These are phyloP conservation scores for Oldenlandia corymbosa DNA, from an alignment of 257 asterid species.

Conservation along the genomic window DNA sequence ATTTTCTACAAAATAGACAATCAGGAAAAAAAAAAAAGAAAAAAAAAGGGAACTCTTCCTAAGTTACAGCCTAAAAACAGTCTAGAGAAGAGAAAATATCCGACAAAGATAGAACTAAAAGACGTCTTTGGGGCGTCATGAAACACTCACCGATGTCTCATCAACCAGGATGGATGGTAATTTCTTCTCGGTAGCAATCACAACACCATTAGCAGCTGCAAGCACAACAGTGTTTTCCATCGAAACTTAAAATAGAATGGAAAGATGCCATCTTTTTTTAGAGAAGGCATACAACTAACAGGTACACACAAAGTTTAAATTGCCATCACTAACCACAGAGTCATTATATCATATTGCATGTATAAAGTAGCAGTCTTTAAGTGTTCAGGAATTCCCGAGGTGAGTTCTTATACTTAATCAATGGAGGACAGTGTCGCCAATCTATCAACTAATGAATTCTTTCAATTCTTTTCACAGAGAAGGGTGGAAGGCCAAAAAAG, in stretches of 20 bases:
- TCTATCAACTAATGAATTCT: neutral
- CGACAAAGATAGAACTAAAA: neutral
- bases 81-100: neutral
- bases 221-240: slow-evolving; percentile 13
- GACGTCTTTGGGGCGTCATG: neutral
- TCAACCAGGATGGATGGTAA: slow-evolving; percentile 96
- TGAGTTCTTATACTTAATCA: neutral
- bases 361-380: neutral
- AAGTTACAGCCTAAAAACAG: neutral
- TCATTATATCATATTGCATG: neutral
- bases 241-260: too few species aligned
- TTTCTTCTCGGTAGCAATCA: slow-evolving; percentile 97
- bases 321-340: neutral
- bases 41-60: neutral
- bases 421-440: neutral
- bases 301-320: neutral
- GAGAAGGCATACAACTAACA: neutral
- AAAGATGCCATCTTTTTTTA: neutral
- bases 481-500: too few species aligned
- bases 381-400: neutral
- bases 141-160: slow-evolving; percentile 79
- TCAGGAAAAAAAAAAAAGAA: neutral
- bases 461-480: neutral
- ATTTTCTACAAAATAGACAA: neutral
- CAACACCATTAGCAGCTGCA: slow-evolving; percentile 99